These are phyloP conservation scores for Chara braunii DNA, from an alignment of 139 green algal genomes.

Conservation along the genomic window DNA sequence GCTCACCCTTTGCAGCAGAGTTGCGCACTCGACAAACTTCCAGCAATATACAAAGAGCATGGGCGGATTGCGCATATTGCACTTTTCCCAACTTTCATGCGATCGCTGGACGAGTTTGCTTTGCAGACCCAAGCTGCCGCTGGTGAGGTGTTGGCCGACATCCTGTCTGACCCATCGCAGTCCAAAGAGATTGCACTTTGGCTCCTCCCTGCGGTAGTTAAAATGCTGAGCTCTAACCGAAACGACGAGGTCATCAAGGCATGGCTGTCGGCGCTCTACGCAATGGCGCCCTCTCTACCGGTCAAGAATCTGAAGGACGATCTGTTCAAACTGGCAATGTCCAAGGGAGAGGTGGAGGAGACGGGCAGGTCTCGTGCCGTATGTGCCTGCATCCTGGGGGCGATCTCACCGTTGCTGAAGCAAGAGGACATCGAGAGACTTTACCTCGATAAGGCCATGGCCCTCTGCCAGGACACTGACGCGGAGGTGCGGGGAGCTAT, in stretches of 20 bases:
- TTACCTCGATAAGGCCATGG: not conserved
- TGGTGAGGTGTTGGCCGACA: no score
- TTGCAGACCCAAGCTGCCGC: no score
- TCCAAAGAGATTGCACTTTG: not conserved
- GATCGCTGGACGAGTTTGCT: no score
- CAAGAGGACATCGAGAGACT: not conserved
- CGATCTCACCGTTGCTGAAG: not conserved
- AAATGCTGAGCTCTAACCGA: not conserved
- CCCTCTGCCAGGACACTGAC: not conserved
- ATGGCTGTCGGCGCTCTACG: not conserved
- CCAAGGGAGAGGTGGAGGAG: not conserved
- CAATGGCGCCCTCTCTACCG: not conserved
- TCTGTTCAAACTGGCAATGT: not conserved
- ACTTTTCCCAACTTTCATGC: no score
- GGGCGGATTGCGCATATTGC: not conserved
- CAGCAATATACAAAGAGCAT: not conserved
- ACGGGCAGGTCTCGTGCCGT: not conserved
- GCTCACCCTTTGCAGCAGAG: not conserved
- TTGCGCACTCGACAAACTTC: not conserved
- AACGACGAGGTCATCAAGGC: not conserved
- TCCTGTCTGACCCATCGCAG: no score
- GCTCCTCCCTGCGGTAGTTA: not conserved
- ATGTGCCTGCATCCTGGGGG: not conserved
- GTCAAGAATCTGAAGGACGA: not conserved
- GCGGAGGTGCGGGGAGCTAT: not conserved